phyloP scores from a whole-genome alignment of 768 basidiomycete species.

The Xerocomellus dryophilus region DNA sequence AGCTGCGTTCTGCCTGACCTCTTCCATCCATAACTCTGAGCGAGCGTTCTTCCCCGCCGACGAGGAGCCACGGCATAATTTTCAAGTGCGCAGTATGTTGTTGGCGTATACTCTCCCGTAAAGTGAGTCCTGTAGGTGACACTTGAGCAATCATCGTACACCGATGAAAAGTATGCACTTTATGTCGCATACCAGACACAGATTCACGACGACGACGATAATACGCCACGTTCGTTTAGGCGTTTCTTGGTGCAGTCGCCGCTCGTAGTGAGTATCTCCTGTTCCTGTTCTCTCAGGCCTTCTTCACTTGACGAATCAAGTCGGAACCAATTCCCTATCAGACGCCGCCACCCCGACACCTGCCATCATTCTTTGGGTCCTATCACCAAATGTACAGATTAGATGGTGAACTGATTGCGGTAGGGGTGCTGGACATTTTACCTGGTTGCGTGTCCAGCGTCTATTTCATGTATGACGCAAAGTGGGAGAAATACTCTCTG shows the following conservation, averaged over 20 bases:
- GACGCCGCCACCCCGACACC: slow-evolving; percentile 44
- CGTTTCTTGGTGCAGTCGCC: slow-evolving; percentile 81
- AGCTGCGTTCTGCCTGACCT: slow-evolving; percentile 39
- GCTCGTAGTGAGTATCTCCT: slow-evolving; percentile 49
- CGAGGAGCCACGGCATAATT: slow-evolving; percentile 45
- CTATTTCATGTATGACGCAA: slow-evolving; percentile 86
- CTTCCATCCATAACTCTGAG: slow-evolving; percentile 60
- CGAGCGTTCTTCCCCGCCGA: slow-evolving; percentile 27
- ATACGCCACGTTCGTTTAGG: slow-evolving; percentile 51
- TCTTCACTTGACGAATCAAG: slow-evolving; percentile 35
- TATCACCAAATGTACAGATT: slow-evolving; percentile 88
- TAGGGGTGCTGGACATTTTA: slow-evolving; percentile 88
- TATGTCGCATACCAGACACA: slow-evolving; percentile 73
- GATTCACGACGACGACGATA: slow-evolving; percentile 69
- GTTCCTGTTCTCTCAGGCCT: neutral
- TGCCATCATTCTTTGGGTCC: slow-evolving; percentile 83
- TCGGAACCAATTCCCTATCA: slow-evolving; percentile 58
- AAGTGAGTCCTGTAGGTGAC: slow-evolving; percentile 47
- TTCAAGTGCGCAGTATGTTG: slow-evolving; percentile 46
- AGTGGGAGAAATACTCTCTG: slow-evolving; percentile 65
- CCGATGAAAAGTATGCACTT: slow-evolving; percentile 76
- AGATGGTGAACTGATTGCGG: slow-evolving; percentile 77
- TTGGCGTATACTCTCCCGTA: neutral
- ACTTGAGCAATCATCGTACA: slow-evolving; percentile 74
- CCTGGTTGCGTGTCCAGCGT: slow-evolving; percentile 79